These are phyloP conservation scores for Leishmania mexicana DNA, from an alignment of 208 protist species.

Conservation along the genomic window DNA sequence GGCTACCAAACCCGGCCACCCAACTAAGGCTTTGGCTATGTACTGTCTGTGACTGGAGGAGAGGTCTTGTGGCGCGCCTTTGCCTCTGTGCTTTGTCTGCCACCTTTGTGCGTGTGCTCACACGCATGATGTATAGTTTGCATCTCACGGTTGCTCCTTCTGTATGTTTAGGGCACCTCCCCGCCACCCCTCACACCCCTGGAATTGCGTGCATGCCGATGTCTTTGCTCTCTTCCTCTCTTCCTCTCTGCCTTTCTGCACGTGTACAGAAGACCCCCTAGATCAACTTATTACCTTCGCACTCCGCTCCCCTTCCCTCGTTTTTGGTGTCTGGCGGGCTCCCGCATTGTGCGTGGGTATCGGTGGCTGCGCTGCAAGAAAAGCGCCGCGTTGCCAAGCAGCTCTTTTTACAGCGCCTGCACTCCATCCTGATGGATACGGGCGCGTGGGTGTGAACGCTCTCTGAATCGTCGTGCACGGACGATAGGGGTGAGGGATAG, in stretches of 20 bases:
- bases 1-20: constrained; percentile 23
- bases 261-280: not conserved
- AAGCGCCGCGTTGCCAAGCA: not conserved
- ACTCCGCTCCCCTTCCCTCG: not conserved
- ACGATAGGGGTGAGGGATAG: not conserved
- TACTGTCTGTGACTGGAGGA: not conserved
- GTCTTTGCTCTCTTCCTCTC: not conserved
- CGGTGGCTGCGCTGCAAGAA: not conserved
- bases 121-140: not conserved
- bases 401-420: not conserved
- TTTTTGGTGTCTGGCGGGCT: not conserved
- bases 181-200: no score
- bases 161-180: not conserved
- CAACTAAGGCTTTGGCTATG: not conserved
- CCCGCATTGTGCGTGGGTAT: not conserved
- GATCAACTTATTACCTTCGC: not conserved
- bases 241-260: not conserved
- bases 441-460: not conserved
- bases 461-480: not conserved
- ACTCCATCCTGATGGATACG: not conserved
- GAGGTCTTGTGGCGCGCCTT: not conserved
- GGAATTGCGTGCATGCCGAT: not conserved
- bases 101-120: not conserved
- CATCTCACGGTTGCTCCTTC: not conserved
- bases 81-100: not conserved